Percentiles rank a stretch among this genome's conserved stretches.
Conservation (phyloP, 805 yeast genomes). For the Dipodascopsis uninucleata region DNA sequence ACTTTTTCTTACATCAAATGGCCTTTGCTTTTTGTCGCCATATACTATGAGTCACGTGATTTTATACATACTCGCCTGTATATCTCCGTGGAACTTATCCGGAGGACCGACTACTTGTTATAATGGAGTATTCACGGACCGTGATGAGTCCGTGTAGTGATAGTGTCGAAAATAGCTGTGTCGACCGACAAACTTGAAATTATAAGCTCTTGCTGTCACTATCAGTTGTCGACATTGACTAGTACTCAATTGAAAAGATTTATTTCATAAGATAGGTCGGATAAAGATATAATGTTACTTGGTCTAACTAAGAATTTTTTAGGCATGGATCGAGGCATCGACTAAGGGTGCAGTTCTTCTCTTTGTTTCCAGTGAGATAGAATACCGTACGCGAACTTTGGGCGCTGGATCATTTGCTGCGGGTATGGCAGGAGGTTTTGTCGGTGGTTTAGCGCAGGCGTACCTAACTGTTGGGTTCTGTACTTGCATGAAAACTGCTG, state of each 20-base stretch:
- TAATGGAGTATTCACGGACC: too few relatives aligned
- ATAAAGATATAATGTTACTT: not conserved
- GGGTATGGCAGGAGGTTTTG: conserved; percentile 93
- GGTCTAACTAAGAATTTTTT: too few relatives aligned
- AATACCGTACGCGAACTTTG: conserved; percentile 57
- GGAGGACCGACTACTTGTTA: too few relatives aligned
- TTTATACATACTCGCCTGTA: too few relatives aligned
- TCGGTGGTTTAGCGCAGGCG: conserved; percentile 86
- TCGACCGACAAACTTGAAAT: too few relatives aligned
- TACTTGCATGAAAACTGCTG: conserved; percentile 98
- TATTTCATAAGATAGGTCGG: not conserved
- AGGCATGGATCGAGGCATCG: conserved; percentile 98
- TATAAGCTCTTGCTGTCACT: not conserved
- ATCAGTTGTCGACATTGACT: not conserved
- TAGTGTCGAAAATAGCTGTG: too few relatives aligned
- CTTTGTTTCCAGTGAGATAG: conserved; percentile 90
- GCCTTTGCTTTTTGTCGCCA: too few relatives aligned
- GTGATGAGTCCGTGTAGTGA: too few relatives aligned
- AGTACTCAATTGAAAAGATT: not conserved
- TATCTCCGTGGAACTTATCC: too few relatives aligned
- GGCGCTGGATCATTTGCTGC: conserved; percentile 71
- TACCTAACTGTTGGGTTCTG: conserved; percentile 84
- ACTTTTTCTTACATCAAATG: too few relatives aligned
- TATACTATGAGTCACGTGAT: too few relatives aligned
- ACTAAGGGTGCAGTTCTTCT: conserved; percentile 95